Evolutionary conservation across 2,329 filamentous ascomycete species (phyloP), one percentile per base, ranked within the genome.

Genomic region (Fusarium coffeatum): DNA sequence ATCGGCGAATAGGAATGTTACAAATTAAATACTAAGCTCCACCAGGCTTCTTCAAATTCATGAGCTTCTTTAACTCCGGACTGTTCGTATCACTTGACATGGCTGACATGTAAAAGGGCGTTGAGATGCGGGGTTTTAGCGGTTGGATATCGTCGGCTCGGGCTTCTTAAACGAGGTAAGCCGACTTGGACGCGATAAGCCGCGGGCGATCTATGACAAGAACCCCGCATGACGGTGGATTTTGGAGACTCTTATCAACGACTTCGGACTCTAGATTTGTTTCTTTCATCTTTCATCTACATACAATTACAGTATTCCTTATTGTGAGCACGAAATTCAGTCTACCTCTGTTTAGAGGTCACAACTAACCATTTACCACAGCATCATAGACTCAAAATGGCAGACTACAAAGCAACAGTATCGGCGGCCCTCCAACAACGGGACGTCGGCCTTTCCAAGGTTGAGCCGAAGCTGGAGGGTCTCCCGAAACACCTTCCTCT

Each of bases 391-490:
- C 12, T 22, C 4, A 50, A 15, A 30, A 70, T 70, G 67, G 55
- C 50, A 15, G 40, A 22, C 13, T 71, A 71, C 16, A 37, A 63
- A 55, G 60, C 55, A 49, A 62, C 55, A 23, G 68, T 71, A 16
- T 55, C 68, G 5, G 51, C 53, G 10, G 64, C 60, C 4, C 22
- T 64, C 9, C 46, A 46, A 40, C 41, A 59, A 4, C 73, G 75
- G 2, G 72, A 77, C 63, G 69, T 63, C 18, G 66, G 69, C 4
- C 66, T 77, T 22, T 67, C 63, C 23, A 77, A 76, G 37, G 75
- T 77, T 16, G 64, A 75, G 22, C 75, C 75, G 2, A 69, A 68
- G 50, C 67, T 77, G 1, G 25, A 75, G 10, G 73, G 74, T 4
- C 20, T 77, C 22, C 75, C 75, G 0, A 41, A 62, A 10, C 49